Conservation (phyloP, 208 protist genomes). For the Leishmania braziliensis region DNA sequence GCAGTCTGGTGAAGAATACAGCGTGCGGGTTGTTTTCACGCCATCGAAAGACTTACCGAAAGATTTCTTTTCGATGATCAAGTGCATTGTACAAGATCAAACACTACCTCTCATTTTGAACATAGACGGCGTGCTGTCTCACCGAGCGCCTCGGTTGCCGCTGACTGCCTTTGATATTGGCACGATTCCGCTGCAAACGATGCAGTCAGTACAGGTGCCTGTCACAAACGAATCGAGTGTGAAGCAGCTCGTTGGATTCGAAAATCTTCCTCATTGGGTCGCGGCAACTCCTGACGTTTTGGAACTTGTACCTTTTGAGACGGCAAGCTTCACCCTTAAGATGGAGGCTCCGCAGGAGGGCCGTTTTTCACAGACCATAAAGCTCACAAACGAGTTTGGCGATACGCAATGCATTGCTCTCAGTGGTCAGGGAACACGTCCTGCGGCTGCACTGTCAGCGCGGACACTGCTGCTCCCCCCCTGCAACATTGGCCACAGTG, state of each 20-base stretch:
- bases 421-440: slow-evolving; percentile 18
- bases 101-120: slow-evolving; percentile 23
- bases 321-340: slow-evolving; percentile 17
- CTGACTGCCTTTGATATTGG: slow-evolving; percentile 18
- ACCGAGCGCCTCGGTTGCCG: slow-evolving; percentile 15
- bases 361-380: slow-evolving; percentile 31
- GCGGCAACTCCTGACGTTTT: slow-evolving; percentile 17
- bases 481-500: slow-evolving; percentile 30
- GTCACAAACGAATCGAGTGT: slow-evolving; percentile 33
- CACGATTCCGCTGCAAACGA: slow-evolving; percentile 11
- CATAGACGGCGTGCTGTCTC: slow-evolving; percentile 14
- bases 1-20: slow-evolving; percentile 53
- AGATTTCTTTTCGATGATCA: slow-evolving; percentile 20
- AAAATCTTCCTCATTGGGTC: slow-evolving; percentile 26
- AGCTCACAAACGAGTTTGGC: slow-evolving; percentile 34
- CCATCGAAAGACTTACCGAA: slow-evolving; percentile 25
- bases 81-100: slow-evolving; percentile 33
- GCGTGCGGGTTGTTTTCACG: slow-evolving; percentile 38
- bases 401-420: slow-evolving; percentile 26
- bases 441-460: slow-evolving; percentile 19
- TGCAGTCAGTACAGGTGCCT: slow-evolving; percentile 19
- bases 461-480: slow-evolving; percentile 33
- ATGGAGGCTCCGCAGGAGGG: slow-evolving; percentile 31
- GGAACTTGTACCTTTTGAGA: slow-evolving; percentile 25
- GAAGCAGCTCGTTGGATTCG: slow-evolving; percentile 30